Evolutionary conservation across 2,329 filamentous ascomycete genomes (phyloP).

Genomic region (Ophiocordyceps camponoti-floridani): DNA sequence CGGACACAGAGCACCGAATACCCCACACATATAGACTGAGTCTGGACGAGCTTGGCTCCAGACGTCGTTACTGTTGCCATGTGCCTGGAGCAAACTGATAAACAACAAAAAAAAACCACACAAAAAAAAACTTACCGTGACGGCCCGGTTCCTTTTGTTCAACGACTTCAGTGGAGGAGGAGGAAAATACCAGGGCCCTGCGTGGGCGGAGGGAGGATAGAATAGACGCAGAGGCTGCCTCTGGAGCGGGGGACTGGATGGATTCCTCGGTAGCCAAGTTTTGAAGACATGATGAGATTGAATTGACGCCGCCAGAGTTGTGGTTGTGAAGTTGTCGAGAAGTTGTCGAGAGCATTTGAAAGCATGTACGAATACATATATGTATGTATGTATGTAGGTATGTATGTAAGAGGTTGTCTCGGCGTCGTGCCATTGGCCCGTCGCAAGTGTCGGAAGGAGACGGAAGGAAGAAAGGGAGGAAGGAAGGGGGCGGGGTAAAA

Average conservation of each 20-base stretch:
- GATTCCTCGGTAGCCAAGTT: too few relatives aligned
- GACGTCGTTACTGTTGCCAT: constrained; percentile 6
- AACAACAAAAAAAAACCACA: background rate
- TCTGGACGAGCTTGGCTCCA: constrained; percentile 9
- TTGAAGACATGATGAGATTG: too few relatives aligned
- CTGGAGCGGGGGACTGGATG: too few relatives aligned
- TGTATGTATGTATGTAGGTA: background rate
- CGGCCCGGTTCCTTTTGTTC: constrained; percentile 11
- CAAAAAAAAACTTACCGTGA: background rate
- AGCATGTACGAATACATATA: background rate
- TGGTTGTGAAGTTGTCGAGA: too few relatives aligned
- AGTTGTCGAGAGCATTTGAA: too few relatives aligned
- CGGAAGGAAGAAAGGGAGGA: too few relatives aligned
- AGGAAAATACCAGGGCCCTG: too few relatives aligned
- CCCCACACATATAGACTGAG: constrained; percentile 16
- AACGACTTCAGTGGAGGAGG: constrained; percentile 1
- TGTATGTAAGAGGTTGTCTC: too few relatives aligned
- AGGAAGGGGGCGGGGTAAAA: too few relatives aligned
- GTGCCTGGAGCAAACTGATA: constrained; percentile 11
- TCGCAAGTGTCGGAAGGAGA: too few relatives aligned
- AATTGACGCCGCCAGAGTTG: too few relatives aligned
- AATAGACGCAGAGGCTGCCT: background rate
- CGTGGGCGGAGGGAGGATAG: background rate
- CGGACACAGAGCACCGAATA: constrained; percentile 16
- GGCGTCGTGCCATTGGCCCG: too few relatives aligned